Percentiles rank a stretch among this genome's conserved stretches.
phyloP scores from a whole-genome alignment of 805 yeast species.

The Suhomyces pyralidae region DNA sequence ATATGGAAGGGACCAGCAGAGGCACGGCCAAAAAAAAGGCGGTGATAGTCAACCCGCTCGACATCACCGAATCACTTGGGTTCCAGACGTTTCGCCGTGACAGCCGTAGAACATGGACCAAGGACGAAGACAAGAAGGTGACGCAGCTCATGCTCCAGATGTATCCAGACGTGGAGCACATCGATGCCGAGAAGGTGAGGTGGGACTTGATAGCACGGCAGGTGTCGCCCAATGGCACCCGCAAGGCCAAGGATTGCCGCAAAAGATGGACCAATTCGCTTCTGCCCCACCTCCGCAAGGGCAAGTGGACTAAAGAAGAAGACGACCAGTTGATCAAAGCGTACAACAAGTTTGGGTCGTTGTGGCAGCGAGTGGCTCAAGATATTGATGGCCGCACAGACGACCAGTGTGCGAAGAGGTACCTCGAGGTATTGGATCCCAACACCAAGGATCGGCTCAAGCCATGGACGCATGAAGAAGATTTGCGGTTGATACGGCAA shows the following conservation, averaged over 20 bases:
- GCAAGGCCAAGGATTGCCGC: constrained; percentile 79
- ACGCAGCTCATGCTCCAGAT: constrained; percentile 39
- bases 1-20: constrained; percentile 1
- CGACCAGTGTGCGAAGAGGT: constrained; percentile 92
- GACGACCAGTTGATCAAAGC: constrained; percentile 66
- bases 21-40: constrained; percentile 10
- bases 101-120: constrained; percentile 68
- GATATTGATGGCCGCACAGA: constrained; percentile 84
- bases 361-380: constrained; percentile 81
- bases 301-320: constrained; percentile 83
- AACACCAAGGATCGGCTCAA: constrained; percentile 69
- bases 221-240: constrained; percentile 35
- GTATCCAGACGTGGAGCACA: constrained; percentile 20
- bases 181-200: constrained; percentile 43
- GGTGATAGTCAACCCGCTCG: constrained; percentile 46
- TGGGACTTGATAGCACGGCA: constrained; percentile 59
- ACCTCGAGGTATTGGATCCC: constrained; percentile 85
- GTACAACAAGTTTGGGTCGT: constrained; percentile 65
- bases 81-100: constrained; percentile 67
- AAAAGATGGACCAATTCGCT: constrained; percentile 85
- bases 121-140: constrained; percentile 64
- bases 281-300: constrained; percentile 78
- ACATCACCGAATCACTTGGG: constrained; percentile 69
- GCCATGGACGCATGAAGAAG: constrained; percentile 80
- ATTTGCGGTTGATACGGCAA: constrained; percentile 59